Base-by-base conservation (phyloP, 2,329 filamentous ascomycete species). In the Gaeumannomyces sp. region DNA sequence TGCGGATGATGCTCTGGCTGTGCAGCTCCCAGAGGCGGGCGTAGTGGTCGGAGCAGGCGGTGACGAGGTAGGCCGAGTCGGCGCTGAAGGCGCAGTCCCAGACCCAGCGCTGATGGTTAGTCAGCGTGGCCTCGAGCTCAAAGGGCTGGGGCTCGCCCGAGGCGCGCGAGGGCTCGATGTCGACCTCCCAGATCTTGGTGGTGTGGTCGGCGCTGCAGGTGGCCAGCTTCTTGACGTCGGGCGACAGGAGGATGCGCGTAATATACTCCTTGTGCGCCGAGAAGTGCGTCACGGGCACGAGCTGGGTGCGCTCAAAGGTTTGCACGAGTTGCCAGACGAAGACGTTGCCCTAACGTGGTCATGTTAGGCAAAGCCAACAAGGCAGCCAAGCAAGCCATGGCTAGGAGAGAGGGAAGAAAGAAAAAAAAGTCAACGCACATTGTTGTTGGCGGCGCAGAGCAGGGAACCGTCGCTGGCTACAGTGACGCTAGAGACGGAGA, bases 71-170 rank as follows among this genome's bases (percentile, higher is more conserved):
- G 0, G 93, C 93, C 45, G 89, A 93, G 75, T 97, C 93, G 31
- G 93, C 93, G 67, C 90, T 94, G 77, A 97, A 97, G 0, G 93
- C 93, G 72, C 93, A 97, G 76, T 97, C 93, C 93, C 93, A 97
- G 1, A 97, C 93, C 93, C 93, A 97, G 64, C 93, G 88, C 78
- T 97, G 93, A 77, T 97, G 93, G 64, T 91, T 92, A 28, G 90
- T 90, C 1, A 97, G 85, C 1, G 92, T 96, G 3, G 92, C 93
- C 76, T 97, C 91, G 27, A 96, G 85, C 13, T 89, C 90, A 70
- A 91, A 95, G 58, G 82, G 89, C 75, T 82, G 85, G 11, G 81
- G 76, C 45, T 79, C 77, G 64, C 61, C 66, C 53, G 69, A 63
- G 57, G 66, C 65, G 33, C 65, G 61, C 14, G 67, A 69, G 62